Evolutionary conservation across 345 rosid species (phyloP).

Genomic region (Heritiera fomes): DNA sequence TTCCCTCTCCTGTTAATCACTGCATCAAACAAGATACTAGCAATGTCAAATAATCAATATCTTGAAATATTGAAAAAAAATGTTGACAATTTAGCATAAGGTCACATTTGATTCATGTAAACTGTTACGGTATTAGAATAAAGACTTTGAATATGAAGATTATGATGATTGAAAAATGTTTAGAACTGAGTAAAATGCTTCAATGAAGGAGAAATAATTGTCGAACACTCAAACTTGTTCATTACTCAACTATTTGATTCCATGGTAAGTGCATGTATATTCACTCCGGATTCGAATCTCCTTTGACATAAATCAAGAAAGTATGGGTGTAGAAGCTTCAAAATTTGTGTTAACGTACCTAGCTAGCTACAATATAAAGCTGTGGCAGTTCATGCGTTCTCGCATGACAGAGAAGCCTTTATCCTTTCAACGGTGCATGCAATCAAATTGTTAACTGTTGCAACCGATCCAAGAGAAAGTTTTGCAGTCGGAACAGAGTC

Average conservation of each 20-base stretch:
- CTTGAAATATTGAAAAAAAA: background rate
- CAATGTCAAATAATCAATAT: background rate
- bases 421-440: conserved; percentile 71
- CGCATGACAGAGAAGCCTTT: conserved; percentile 49
- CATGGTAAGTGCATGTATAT: too few species aligned
- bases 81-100: too few species aligned
- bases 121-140: too few species aligned
- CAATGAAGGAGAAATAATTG: background rate
- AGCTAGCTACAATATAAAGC: background rate
- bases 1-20: conserved; percentile 31
- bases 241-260: background rate
- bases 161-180: background rate
- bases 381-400: conserved; percentile 30
- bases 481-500: conserved; percentile 54
- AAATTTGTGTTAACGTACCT: conserved; percentile 1
- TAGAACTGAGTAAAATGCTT: too few species aligned
- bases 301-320: too few species aligned
- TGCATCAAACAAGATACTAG: conserved; percentile 21
- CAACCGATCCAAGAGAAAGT: conserved; percentile 74
- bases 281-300: too few species aligned
- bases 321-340: background rate
- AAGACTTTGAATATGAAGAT: too few species aligned
- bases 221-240: background rate
- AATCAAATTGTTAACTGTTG: conserved; percentile 76
- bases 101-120: background rate